Conservation (phyloP, 2,329 filamentous ascomycete genomes). For the Phyllosticta citribraziliensis region DNA sequence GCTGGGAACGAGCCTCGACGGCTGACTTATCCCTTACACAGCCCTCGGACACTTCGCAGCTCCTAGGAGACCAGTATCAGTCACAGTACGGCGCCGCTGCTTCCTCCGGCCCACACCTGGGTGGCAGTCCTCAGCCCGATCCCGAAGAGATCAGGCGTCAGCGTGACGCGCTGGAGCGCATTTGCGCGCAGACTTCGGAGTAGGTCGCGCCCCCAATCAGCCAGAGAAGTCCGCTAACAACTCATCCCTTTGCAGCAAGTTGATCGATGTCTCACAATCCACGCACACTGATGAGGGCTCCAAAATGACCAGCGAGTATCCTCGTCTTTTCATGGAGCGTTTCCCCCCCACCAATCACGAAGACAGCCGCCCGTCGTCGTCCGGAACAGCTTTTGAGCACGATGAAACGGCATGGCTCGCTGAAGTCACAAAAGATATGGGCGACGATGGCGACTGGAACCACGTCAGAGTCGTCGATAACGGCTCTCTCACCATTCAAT, state of each 20-base stretch:
- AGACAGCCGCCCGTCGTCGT: slow-evolving; percentile 11
- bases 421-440: slow-evolving; percentile 19
- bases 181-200: slow-evolving; percentile 41
- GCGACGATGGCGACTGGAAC: slow-evolving; percentile 21
- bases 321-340: slow-evolving; percentile 33
- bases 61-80: slow-evolving; percentile 36
- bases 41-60: slow-evolving; percentile 37
- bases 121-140: slow-evolving; percentile 32
- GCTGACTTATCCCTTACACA: slow-evolving; percentile 17
- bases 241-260: slow-evolving; percentile 31
- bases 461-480: slow-evolving; percentile 22
- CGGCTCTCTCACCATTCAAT: slow-evolving; percentile 28
- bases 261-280: slow-evolving; percentile 40
- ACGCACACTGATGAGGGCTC: slow-evolving; percentile 28
- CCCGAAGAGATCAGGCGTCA: slow-evolving; percentile 40
- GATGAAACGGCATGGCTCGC: slow-evolving; percentile 14
- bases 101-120: slow-evolving; percentile 20
- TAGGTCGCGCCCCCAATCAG: slow-evolving; percentile 18
- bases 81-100: slow-evolving; percentile 35
- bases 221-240: neutral
- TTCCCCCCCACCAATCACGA: slow-evolving; percentile 19
- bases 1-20: neutral
- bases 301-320: slow-evolving; percentile 29
- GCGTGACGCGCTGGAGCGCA: slow-evolving; percentile 38
- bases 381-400: slow-evolving; percentile 4